These are phyloP conservation scores for Corymbia citriodora DNA, from an alignment of 441 rosid species.

Conservation along the genomic window DNA sequence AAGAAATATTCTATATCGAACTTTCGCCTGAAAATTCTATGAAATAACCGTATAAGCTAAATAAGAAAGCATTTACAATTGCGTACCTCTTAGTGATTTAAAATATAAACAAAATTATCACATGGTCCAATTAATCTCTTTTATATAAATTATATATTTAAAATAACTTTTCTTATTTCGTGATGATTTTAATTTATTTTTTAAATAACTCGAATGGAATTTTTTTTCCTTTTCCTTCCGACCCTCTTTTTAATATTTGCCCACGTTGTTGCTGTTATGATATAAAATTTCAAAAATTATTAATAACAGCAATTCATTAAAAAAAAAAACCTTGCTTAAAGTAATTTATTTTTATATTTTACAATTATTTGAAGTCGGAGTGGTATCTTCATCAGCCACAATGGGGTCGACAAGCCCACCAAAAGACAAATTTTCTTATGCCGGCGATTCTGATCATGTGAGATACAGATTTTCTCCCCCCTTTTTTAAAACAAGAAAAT, in stretches of 20 bases:
- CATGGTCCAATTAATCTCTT: background rate
- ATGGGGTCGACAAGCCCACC: background rate
- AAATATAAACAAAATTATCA: too few species aligned
- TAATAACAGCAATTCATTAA: too few species aligned
- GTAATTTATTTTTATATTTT: background rate
- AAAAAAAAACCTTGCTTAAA: background rate
- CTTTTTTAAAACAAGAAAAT: background rate
- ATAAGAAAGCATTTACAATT: background rate
- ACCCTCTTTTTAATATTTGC: background rate
- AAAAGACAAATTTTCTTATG: background rate
- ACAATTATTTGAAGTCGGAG: background rate
- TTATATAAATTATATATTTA: too few species aligned
- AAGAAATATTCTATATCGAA: background rate
- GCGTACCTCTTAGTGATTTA: background rate
- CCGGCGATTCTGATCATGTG: background rate
- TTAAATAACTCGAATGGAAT: too few species aligned
- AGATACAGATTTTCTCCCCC: background rate
- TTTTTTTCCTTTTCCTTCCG: background rate
- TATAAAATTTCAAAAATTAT: background rate
- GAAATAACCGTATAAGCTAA: too few species aligned
- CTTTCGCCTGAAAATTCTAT: background rate
- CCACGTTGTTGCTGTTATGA: background rate
- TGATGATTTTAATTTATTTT: too few species aligned
- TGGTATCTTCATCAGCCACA: background rate
- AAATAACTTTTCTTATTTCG: background rate